Base-by-base conservation (phyloP, 805 yeast species). In the Pichia manshurica region DNA sequence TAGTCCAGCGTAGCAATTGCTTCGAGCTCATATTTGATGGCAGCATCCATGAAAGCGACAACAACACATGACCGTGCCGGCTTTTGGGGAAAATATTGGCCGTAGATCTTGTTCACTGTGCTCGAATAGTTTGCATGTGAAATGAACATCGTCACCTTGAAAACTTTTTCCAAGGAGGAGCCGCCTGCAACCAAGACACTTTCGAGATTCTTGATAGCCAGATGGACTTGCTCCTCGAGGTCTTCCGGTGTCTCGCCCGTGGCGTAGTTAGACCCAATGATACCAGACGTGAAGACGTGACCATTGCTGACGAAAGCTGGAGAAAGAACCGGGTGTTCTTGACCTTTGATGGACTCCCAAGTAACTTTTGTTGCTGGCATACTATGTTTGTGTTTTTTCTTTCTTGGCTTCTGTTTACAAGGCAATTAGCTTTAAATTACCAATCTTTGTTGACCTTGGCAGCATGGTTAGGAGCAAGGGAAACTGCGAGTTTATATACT, bases 41-140 rank as follows among this genome's bases (percentile, higher is more conserved):
- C 55, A 8, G 73, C 67, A 58, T 75, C 71, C 56, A 77, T 76
- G 63, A 77, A 77, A 5, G 66, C 71, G 28, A 72, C 79, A 47
- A 75, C 66, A 34, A 77, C 66, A 56, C 79, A 74, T 43, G 74
- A 68, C 65, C 82, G 70, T 8, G 78, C 77, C 15, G 82, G 82
- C 51, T 67, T 64, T 40, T 65, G 64, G 3, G 70, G 67, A 64
- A 77, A 75, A 56, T 69, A 65, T 50, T 70, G 64, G 16, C 62
- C 65, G 56, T 76, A 77, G 35, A 76, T 64, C 42, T 66, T 57
- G 61, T 77, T 77, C 52, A 77, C 67, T n/a, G 53, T 58, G 6
- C 68, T 56, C 16, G 73, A 69, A 53, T 73, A 69, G 19, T 63
- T 57, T 23, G 69, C 64, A 52, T 75, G 67, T 20, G 68, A 60